Base-by-base conservation (phyloP, 495 filamentous ascomycete genomes). In the Astrothelium macrocarpum region DNA sequence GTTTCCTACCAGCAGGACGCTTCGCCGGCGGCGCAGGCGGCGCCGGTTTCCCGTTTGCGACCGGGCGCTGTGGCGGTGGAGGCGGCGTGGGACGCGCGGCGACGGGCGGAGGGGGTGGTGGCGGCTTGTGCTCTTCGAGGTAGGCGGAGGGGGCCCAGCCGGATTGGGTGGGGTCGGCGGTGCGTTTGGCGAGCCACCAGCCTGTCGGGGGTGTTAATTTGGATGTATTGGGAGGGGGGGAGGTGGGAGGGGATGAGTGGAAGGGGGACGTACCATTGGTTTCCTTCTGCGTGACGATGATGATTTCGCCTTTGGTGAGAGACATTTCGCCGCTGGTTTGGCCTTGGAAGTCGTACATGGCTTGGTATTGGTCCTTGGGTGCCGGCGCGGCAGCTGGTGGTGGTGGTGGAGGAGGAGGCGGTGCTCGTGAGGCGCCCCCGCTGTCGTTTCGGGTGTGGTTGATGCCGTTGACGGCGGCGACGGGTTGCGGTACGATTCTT, bases 121-220 rank as follows among this genome's bases (percentile, higher is more conserved):
- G 76, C 2, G 76, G 72, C 31, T 71, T 71, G 68, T 88, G 83
- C 76, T 96, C 91, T 72, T 96, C 86, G 7, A 98, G 85, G 69
- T 97, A 98, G 34, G 92, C 88, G 26, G 92, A 89, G 0, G 94
- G 94, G 0, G 91, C 85, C 94, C 94, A 98, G 45, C 91, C 95
- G 76, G 95, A 87, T 23, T 81, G 81, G 7, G 77, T 78, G 1
- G 78, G 75, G 64, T 84, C 78, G 59, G 73, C 73, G 68, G 83
- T 86, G 76, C 90, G 91, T 49, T 49, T 49, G 61, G 86, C 93
- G 43, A 96, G 80, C 91, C 92, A 97, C 95, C 95, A 97, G 53
- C 92, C 92, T 96, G 49, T 32, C 70, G 65, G 34, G 36, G 36
- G 18, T 26, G 59, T 68, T 59, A 62, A 62, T 61, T 1, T 29